Conservation (phyloP, 2,329 filamentous ascomycete species). For the Cladophialophora psammophila region DNA sequence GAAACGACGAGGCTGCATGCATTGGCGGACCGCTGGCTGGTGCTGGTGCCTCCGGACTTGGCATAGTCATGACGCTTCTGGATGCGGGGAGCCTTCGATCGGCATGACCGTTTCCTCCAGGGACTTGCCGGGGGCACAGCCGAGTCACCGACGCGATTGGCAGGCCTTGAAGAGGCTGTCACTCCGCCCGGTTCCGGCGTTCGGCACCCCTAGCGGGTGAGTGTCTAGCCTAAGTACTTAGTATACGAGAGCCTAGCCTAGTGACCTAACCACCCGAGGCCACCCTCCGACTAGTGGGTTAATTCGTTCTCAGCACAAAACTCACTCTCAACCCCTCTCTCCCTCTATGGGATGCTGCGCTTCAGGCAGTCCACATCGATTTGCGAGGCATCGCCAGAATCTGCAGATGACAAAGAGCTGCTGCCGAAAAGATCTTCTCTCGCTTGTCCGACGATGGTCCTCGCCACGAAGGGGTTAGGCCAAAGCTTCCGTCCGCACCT, state of each 20-base stretch:
- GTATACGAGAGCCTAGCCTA: not conserved
- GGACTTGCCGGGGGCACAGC: constrained; percentile 11
- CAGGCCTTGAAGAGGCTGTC: not conserved
- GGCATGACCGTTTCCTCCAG: constrained; percentile 15
- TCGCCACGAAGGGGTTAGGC: not conserved
- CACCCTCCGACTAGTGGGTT: not conserved
- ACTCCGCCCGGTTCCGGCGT: not conserved
- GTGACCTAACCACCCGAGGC: not conserved
- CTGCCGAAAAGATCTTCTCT: not conserved
- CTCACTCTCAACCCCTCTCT: constrained; percentile 10
- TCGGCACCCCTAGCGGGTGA: not conserved
- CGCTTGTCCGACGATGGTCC: not conserved
- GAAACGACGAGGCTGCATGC: constrained; percentile 21
- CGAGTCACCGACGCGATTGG: constrained; percentile 5
- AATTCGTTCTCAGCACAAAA: not conserved
- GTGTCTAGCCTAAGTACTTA: not conserved
- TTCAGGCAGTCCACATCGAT: not conserved
- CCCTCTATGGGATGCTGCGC: not conserved
- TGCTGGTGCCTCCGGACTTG: constrained; percentile 3
- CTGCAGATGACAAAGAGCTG: not conserved
- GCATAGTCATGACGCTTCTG: constrained; percentile 17
- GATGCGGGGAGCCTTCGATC: constrained; percentile 18
- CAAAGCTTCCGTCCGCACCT: not conserved
- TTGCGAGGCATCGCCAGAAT: not conserved
- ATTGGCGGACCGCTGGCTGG: not conserved